Evolutionary conservation across 768 basidiomycete genomes (phyloP).

Genomic region (Auricularia heimuer): DNA sequence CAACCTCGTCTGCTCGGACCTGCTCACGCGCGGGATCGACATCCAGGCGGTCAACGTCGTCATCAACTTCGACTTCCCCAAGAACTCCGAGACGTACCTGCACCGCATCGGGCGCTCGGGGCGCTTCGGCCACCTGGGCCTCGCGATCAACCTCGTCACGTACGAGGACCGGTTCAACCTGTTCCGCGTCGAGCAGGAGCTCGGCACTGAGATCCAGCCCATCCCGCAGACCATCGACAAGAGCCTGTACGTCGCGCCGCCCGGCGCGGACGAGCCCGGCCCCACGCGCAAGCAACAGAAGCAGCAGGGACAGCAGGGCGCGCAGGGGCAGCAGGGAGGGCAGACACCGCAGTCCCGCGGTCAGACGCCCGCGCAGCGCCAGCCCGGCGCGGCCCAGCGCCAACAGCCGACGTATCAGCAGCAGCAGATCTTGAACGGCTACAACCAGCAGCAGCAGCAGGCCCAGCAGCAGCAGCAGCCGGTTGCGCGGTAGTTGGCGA

Average conservation of each 20-base stretch:
- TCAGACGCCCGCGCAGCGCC: slow-evolving; percentile 6
- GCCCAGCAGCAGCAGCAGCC: not conserved
- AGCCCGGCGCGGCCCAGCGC: slow-evolving; percentile 1
- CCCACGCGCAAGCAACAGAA: slow-evolving; percentile 5
- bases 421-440: slow-evolving; percentile 4
- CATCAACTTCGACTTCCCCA: slow-evolving; percentile 99
- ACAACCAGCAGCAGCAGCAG: not conserved
- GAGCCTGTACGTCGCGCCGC: slow-evolving; percentile 85
- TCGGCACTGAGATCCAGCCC: slow-evolving; percentile 95
- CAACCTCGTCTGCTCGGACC: slow-evolving; percentile 93
- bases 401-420: slow-evolving; percentile 6
- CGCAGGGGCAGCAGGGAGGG: slow-evolving; percentile 3
- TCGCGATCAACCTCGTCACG: slow-evolving; percentile 96
- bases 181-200: slow-evolving; percentile 96
- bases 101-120: slow-evolving; percentile 98
- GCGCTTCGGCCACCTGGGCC: slow-evolving; percentile 91
- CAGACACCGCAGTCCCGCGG: slow-evolving; percentile 3
- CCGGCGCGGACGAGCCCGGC: slow-evolving; percentile 29
- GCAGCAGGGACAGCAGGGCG: slow-evolving; percentile 4
- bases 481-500: not conserved
- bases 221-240: slow-evolving; percentile 90
- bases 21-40: slow-evolving; percentile 97
- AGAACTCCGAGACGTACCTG: slow-evolving; percentile 97
- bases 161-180: slow-evolving; percentile 97
- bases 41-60: slow-evolving; percentile 99